Evolutionary conservation across 140 eudicot genomes (phyloP).

Genomic region (Ambrosia hybrid): DNA sequence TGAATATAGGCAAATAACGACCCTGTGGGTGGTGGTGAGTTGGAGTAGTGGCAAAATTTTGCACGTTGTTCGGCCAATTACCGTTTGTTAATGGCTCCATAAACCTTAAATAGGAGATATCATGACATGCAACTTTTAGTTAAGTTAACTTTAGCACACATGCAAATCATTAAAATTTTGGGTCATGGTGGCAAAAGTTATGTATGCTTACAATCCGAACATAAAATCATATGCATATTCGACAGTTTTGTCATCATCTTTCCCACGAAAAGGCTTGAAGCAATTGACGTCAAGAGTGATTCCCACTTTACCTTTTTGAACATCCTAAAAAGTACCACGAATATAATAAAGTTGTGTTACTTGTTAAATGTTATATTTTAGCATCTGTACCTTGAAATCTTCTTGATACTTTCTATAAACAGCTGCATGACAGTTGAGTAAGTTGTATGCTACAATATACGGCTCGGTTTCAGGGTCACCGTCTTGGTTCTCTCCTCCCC

Average conservation of each 20-base stretch:
- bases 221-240: slow-evolving; percentile 24
- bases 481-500: slow-evolving; percentile 20
- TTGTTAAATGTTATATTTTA: too few relatives aligned
- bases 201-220: slow-evolving; percentile 35
- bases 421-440: slow-evolving; percentile 36
- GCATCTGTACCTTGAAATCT: slow-evolving; percentile 20
- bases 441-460: slow-evolving; percentile 32
- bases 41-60: slow-evolving; percentile 1
- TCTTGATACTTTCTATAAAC: slow-evolving; percentile 27
- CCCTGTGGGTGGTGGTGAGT: slow-evolving; percentile 11
- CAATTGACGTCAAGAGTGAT: slow-evolving; percentile 22
- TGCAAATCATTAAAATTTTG: not conserved
- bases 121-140: not conserved
- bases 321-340: slow-evolving; percentile 3
- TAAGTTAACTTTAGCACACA: not conserved
- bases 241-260: slow-evolving; percentile 24
- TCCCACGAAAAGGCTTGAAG: slow-evolving; percentile 14
- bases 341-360: too few relatives aligned
- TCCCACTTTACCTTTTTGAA: slow-evolving; percentile 35
- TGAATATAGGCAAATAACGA: slow-evolving; percentile 20
- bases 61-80: slow-evolving; percentile 28
- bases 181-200: not conserved
- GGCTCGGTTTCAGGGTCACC: slow-evolving; percentile 39
- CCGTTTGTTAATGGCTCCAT: slow-evolving; percentile 35
- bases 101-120: slow-evolving; percentile 17